phyloP scores from a whole-genome alignment of 2,329 filamentous ascomycete species.

The Cadophora malorum region DNA sequence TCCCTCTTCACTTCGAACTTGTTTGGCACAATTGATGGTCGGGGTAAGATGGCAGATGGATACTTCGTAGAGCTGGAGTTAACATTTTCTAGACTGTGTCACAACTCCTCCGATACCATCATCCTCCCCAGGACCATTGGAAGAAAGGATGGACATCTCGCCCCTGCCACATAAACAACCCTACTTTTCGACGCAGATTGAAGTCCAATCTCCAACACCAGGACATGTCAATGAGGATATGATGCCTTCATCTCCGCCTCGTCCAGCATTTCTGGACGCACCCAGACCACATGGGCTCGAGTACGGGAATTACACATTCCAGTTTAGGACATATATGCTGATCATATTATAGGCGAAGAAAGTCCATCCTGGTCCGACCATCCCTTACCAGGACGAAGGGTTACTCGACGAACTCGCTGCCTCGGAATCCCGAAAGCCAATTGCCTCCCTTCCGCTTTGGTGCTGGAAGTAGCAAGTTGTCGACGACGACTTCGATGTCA shows the following conservation, averaged over 20 bases:
- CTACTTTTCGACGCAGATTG: constrained; percentile 65
- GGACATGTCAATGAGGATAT: constrained; percentile 54
- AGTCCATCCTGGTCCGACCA: constrained; percentile 73
- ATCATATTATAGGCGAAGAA: constrained; percentile 61
- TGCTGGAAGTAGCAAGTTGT: constrained; percentile 55
- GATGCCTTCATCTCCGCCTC: constrained; percentile 60
- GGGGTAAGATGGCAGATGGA: constrained; percentile 54
- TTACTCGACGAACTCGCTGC: constrained; percentile 70
- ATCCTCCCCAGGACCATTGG: constrained; percentile 76
- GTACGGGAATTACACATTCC: constrained; percentile 52
- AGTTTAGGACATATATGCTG: constrained; percentile 30
- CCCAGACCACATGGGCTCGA: constrained; percentile 57
- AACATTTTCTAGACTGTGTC: constrained; percentile 65
- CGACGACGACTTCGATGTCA: constrained; percentile 65
- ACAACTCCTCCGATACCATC: constrained; percentile 85
- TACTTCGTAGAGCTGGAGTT: constrained; percentile 46
- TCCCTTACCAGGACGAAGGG: constrained; percentile 78
- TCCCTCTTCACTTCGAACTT: constrained; percentile 81
- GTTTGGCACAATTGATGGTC: constrained; percentile 52
- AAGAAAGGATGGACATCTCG: constrained; percentile 91
- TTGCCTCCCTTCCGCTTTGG: constrained; percentile 80
- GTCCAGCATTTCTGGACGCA: constrained; percentile 56
- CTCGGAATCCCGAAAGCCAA: constrained; percentile 68
- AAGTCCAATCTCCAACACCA: constrained; percentile 76
- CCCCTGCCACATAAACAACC: constrained; percentile 87